phyloP scores from a whole-genome alignment of 352 stramenopile species.

The Globisporangium barbulae region DNA sequence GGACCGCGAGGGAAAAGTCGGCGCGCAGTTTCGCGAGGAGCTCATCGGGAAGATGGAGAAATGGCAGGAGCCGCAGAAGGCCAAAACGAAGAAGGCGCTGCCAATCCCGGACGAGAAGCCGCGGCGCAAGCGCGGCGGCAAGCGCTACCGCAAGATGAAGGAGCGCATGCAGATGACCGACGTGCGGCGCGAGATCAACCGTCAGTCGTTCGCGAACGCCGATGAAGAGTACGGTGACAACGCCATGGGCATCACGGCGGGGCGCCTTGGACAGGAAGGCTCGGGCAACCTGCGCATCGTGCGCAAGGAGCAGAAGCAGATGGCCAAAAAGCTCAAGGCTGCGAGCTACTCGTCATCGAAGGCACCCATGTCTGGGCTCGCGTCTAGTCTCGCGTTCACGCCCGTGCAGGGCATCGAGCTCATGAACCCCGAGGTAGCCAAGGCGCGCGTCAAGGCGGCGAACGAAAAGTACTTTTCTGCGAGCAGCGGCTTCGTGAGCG shows the following conservation, averaged over 20 bases:
- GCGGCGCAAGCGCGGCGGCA: slow-evolving; percentile 91
- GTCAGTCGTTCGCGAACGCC: slow-evolving; percentile 91
- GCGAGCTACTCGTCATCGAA: slow-evolving; percentile 79
- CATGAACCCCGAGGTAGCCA: slow-evolving; percentile 95
- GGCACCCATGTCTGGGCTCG: slow-evolving; percentile 83
- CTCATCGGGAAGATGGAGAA: slow-evolving; percentile 96
- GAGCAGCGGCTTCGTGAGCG: slow-evolving; percentile 94
- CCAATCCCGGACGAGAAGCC: slow-evolving; percentile 95
- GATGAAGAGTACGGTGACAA: slow-evolving; percentile 98
- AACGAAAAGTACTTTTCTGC: slow-evolving; percentile 98
- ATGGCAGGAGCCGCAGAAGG: slow-evolving; percentile 96
- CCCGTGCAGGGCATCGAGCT: slow-evolving; percentile 96
- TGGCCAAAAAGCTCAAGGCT: slow-evolving; percentile 91
- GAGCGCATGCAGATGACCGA: slow-evolving; percentile 97
- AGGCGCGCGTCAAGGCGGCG: slow-evolving; percentile 87
- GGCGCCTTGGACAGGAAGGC: slow-evolving; percentile 89
- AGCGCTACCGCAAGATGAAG: slow-evolving; percentile 96
- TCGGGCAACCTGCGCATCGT: slow-evolving; percentile 84
- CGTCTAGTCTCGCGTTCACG: slow-evolving; percentile 97
- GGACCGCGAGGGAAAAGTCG: slow-evolving; percentile 61
- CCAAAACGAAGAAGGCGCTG: slow-evolving; percentile 96
- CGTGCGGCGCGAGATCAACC: slow-evolving; percentile 96
- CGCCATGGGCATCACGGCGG: slow-evolving; percentile 95
- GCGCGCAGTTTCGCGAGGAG: slow-evolving; percentile 85
- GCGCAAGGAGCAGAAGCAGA: slow-evolving; percentile 90